Conservation (phyloP, 2,329 filamentous ascomycete genomes). For the Colletotrichum somersetense region DNA sequence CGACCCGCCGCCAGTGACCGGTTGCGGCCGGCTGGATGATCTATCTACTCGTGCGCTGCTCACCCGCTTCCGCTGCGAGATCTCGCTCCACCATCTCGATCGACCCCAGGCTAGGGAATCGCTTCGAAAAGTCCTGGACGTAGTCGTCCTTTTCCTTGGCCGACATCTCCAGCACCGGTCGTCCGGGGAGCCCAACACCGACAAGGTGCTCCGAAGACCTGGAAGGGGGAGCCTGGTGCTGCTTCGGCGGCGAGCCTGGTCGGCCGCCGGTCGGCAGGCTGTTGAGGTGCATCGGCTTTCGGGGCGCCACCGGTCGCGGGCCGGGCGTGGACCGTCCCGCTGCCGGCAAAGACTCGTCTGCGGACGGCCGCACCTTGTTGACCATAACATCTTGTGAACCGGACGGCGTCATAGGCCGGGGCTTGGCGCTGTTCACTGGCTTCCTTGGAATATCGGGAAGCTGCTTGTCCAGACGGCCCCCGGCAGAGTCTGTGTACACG, state of each 20-base stretch:
- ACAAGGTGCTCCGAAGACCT: slow-evolving; percentile 55
- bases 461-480: slow-evolving; percentile 54
- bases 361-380: slow-evolving; percentile 41
- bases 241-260: slow-evolving; percentile 61
- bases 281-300: slow-evolving; percentile 73
- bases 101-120: slow-evolving; percentile 86
- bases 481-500: slow-evolving; percentile 75
- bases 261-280: slow-evolving; percentile 62
- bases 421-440: slow-evolving; percentile 55
- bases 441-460: slow-evolving; percentile 65
- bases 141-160: slow-evolving; percentile 75
- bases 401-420: slow-evolving; percentile 48
- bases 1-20: too few species aligned
- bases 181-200: slow-evolving; percentile 60
- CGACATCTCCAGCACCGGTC: slow-evolving; percentile 67
- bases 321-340: slow-evolving; percentile 43
- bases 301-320: slow-evolving; percentile 66
- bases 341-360: slow-evolving; percentile 45
- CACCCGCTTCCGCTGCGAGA: slow-evolving; percentile 55
- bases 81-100: slow-evolving; percentile 91
- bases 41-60: slow-evolving; percentile 29
- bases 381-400: slow-evolving; percentile 41
- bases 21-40: not conserved
- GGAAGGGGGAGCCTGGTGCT: slow-evolving; percentile 43
- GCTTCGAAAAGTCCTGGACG: slow-evolving; percentile 79